A percentile compares a stretch with the other conserved stretches of the same genome.
phyloP scores from a whole-genome alignment of 2,329 filamentous ascomycete species.

The Simplicillium sp. region DNA sequence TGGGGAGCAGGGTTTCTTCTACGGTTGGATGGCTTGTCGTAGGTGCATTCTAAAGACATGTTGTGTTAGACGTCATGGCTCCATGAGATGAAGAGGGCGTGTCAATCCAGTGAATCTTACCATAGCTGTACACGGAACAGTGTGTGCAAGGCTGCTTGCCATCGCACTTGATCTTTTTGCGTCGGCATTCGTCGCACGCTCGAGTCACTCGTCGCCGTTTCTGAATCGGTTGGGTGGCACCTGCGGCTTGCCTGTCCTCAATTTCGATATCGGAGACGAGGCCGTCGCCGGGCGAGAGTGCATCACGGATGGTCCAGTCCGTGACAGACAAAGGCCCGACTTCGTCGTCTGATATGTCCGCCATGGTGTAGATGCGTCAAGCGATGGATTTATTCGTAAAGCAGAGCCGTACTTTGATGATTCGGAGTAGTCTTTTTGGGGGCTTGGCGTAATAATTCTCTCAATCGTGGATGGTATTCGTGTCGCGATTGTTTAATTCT shows the following conservation, averaged over 20 bases:
- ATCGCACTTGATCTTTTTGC: slow-evolving; percentile 84
- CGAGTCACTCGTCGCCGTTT: slow-evolving; percentile 71
- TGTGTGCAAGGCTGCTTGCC: slow-evolving; percentile 87
- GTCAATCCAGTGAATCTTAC: slow-evolving; percentile 37
- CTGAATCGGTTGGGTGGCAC: slow-evolving; percentile 51
- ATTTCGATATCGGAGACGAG: slow-evolving; percentile 31
- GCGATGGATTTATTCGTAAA: too few relatives aligned
- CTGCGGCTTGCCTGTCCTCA: slow-evolving; percentile 21
- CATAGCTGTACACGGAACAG: slow-evolving; percentile 97
- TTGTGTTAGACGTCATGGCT: not conserved
- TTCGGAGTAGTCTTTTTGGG: too few relatives aligned
- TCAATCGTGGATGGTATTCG: too few relatives aligned
- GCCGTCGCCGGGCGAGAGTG: slow-evolving; percentile 31
- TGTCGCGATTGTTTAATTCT: too few relatives aligned
- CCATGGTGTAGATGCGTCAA: slow-evolving; percentile 11
- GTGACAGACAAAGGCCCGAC: slow-evolving; percentile 22
- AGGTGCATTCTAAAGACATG: slow-evolving; percentile 65
- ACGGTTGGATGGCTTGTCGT: slow-evolving; percentile 89
- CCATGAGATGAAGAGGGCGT: not conserved
- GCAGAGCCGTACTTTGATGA: too few relatives aligned
- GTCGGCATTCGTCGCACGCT: slow-evolving; percentile 72
- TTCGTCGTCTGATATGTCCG: slow-evolving; percentile 35
- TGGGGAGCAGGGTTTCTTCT: slow-evolving; percentile 84
- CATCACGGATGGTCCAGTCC: slow-evolving; percentile 25
- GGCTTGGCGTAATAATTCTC: too few relatives aligned